Percentiles rank a stretch among this genome's conserved stretches.
Conservation (phyloP, 1,284 basidiomycete genomes). For the Pseudozyma thailandica region DNA sequence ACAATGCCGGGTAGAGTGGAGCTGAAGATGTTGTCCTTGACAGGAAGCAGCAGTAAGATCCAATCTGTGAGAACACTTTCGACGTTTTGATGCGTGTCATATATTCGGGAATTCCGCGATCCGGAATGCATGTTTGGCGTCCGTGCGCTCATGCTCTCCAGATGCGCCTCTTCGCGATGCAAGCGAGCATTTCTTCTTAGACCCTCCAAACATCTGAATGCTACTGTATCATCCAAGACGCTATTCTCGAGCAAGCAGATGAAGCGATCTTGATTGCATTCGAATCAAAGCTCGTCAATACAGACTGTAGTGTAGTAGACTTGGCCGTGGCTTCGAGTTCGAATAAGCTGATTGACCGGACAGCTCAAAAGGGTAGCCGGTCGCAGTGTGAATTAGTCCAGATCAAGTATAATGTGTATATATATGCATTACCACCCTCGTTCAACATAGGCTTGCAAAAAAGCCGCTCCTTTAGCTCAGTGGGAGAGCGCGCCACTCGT, state of each 20-base stretch:
- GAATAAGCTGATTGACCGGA: too few species aligned
- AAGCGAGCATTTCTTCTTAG: background rate
- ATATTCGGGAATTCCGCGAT: background rate
- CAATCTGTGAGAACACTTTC: too few species aligned
- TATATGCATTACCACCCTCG: background rate
- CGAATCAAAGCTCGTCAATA: background rate
- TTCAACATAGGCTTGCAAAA: background rate
- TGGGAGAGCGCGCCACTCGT: slow-evolving; percentile 54
- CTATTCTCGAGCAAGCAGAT: too few species aligned
- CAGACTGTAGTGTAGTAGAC: too few species aligned
- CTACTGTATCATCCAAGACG: too few species aligned
- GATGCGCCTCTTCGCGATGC: background rate
- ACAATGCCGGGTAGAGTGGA: too few species aligned
- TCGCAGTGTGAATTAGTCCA: too few species aligned
- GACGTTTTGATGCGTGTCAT: slow-evolving; percentile 5
- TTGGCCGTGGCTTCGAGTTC: too few species aligned
- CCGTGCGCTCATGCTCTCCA: background rate
- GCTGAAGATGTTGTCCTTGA: too few species aligned
- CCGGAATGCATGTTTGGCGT: background rate
- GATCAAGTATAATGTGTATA: background rate
- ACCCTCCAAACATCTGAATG: background rate
- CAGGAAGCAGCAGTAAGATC: too few species aligned
- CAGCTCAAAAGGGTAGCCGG: too few species aligned
- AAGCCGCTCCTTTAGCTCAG: slow-evolving; percentile 40
- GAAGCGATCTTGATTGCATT: too few species aligned